Evolutionary conservation across 1,284 basidiomycete genomes (phyloP).

Genomic region (Austropuccinia psidii): DNA sequence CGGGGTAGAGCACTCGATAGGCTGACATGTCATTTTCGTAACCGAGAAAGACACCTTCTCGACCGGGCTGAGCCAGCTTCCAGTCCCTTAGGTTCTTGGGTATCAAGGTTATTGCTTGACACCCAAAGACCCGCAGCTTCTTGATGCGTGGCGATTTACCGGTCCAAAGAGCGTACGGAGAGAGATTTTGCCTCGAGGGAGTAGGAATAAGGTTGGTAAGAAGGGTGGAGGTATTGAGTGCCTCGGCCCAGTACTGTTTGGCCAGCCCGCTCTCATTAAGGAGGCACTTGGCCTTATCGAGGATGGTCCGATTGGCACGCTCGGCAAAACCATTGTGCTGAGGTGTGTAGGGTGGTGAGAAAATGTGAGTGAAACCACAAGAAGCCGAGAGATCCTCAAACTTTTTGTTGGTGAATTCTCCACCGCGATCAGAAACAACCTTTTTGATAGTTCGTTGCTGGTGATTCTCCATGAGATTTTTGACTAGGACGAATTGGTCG

Average conservation of each 20-base stretch:
- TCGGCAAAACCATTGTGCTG: slow-evolving; percentile 46
- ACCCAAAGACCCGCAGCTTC: not conserved
- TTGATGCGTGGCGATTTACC: not conserved
- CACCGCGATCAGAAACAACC: slow-evolving; percentile 44
- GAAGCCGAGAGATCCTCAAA: slow-evolving; percentile 43
- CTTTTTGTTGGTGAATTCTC: slow-evolving; percentile 42
- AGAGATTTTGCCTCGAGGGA: not conserved
- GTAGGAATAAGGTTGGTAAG: slow-evolving; percentile 46
- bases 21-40: too few relatives aligned
- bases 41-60: not conserved
- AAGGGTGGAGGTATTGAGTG: slow-evolving; percentile 44
- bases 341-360: slow-evolving; percentile 49
- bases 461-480: not conserved
- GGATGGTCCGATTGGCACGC: slow-evolving; percentile 44
- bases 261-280: slow-evolving; percentile 43
- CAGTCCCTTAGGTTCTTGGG: not conserved
- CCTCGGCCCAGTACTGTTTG: slow-evolving; percentile 47
- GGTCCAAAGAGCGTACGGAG: not conserved
- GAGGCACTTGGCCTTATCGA: slow-evolving; percentile 43
- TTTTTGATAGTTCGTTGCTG: not conserved
- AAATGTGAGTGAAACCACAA: slow-evolving; percentile 45
- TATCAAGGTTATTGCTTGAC: not conserved
- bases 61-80: not conserved
- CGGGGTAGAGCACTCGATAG: too few relatives aligned
- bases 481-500: not conserved